Evolutionary conservation across 768 basidiomycete genomes (phyloP).

Genomic region (button mushroom (Agaricus bisporus)): DNA sequence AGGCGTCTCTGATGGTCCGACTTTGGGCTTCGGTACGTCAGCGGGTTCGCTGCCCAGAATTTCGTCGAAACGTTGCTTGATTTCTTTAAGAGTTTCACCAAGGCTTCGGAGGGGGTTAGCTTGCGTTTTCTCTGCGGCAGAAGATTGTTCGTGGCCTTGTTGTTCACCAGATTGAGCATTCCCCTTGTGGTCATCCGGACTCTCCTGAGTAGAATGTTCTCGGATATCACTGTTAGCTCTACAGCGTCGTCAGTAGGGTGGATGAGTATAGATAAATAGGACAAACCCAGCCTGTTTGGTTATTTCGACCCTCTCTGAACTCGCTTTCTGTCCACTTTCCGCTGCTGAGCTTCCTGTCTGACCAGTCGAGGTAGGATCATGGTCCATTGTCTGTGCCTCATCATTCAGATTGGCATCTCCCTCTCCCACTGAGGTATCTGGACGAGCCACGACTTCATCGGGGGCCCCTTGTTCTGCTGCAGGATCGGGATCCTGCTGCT

Average conservation of each 20-base stretch:
- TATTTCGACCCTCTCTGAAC: slow-evolving; percentile 19
- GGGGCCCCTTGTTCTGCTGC: slow-evolving; percentile 24
- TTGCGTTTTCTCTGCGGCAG: slow-evolving; percentile 29
- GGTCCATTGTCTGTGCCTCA: slow-evolving; percentile 12
- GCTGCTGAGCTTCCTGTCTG: slow-evolving; percentile 16
- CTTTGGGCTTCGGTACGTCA: slow-evolving; percentile 27
- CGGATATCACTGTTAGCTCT: slow-evolving; percentile 10
- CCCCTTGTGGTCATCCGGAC: slow-evolving; percentile 13
- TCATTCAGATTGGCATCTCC: slow-evolving; percentile 29
- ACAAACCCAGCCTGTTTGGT: slow-evolving; percentile 29
- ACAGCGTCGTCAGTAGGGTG: background rate
- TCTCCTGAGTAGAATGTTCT: slow-evolving; percentile 11
- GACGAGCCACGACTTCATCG: slow-evolving; percentile 32
- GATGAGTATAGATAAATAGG: background rate
- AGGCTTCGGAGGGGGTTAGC: slow-evolving; percentile 68
- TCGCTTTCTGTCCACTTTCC: slow-evolving; percentile 10
- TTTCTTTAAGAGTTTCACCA: slow-evolving; percentile 78
- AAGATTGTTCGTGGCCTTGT: slow-evolving; percentile 35
- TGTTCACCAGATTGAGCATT: slow-evolving; percentile 38
- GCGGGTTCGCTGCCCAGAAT: slow-evolving; percentile 47
- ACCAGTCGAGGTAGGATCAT: slow-evolving; percentile 13
- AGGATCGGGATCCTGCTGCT: slow-evolving; percentile 21
- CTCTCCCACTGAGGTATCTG: slow-evolving; percentile 39
- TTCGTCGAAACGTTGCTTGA: slow-evolving; percentile 77
- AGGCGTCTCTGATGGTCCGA: slow-evolving; percentile 30